These are phyloP conservation scores for Talaromyces verruculosus DNA, from an alignment of 2,329 filamentous ascomycete genomes.

Conservation along the genomic window DNA sequence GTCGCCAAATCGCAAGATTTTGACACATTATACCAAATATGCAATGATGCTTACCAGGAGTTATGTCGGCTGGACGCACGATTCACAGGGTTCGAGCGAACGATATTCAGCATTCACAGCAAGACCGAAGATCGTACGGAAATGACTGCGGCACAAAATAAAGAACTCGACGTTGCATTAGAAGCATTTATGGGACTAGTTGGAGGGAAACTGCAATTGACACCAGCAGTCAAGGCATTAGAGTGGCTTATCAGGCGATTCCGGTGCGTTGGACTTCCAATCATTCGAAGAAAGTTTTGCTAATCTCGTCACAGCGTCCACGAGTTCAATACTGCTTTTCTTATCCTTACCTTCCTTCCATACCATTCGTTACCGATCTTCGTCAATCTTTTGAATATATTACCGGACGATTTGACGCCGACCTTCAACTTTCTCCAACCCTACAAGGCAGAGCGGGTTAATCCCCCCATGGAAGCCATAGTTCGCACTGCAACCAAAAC, in stretches of 20 bases:
- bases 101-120: conserved; percentile 91
- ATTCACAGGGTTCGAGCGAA: conserved; percentile 71
- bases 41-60: conserved; percentile 85
- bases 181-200: conserved; percentile 81
- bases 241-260: conserved; percentile 96
- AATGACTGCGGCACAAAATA: conserved; percentile 79
- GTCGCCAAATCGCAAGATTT: conserved; percentile 86
- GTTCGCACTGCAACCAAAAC: conserved; percentile 82
- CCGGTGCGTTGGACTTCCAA: conserved; percentile 56
- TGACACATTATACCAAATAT: conserved; percentile 82
- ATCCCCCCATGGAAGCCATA: conserved; percentile 75
- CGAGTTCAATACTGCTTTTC: conserved; percentile 76
- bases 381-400: conserved; percentile 78
- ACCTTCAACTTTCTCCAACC: conserved; percentile 83
- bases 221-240: conserved; percentile 83
- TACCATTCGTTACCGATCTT: conserved; percentile 88
- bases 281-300: conserved; percentile 20
- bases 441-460: conserved; percentile 74
- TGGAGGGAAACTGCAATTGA: conserved; percentile 73
- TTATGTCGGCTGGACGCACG: conserved; percentile 81
- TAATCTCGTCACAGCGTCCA: conserved; percentile 64
- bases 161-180: conserved; percentile 72
- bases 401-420: conserved; percentile 69
- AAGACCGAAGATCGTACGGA: conserved; percentile 82
- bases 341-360: conserved; percentile 85